Conservation (phyloP, 2,329 filamentous ascomycete species). For the Aspergillus viridinutans region DNA sequence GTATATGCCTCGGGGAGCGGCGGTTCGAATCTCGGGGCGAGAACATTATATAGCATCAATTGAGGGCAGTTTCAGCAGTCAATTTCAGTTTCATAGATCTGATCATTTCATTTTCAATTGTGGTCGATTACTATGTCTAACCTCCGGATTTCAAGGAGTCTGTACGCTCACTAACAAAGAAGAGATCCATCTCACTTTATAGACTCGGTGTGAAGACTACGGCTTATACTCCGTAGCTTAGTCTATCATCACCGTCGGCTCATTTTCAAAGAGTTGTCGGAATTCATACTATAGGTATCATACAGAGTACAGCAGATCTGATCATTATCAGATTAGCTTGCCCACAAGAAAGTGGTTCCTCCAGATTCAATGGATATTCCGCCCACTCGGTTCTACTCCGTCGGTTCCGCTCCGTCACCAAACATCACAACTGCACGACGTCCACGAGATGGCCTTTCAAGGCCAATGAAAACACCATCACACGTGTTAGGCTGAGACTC, state of each 20-base stretch:
- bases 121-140: background rate
- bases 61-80: background rate
- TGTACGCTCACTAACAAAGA: background rate
- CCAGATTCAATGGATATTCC: background rate
- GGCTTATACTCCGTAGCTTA: background rate
- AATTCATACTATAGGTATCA: background rate
- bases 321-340: background rate
- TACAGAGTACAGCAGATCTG: background rate
- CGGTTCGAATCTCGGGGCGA: constrained; percentile 9
- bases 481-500: background rate
- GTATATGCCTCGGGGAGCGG: background rate
- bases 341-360: background rate
- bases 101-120: background rate
- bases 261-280: background rate
- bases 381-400: background rate
- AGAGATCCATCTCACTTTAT: too few species aligned
- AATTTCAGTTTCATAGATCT: constrained; percentile 1
- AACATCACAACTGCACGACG: background rate
- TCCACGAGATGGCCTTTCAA: background rate
- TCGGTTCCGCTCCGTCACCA: background rate
- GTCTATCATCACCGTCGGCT: background rate
- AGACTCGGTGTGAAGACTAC: too few species aligned
- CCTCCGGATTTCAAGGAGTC: background rate
- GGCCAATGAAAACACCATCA: background rate
- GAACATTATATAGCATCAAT: background rate